Evolutionary conservation across 2,329 filamentous ascomycete species (phyloP), one percentile per base, ranked within the genome.

Genomic region (Apiospora phragmitis): DNA sequence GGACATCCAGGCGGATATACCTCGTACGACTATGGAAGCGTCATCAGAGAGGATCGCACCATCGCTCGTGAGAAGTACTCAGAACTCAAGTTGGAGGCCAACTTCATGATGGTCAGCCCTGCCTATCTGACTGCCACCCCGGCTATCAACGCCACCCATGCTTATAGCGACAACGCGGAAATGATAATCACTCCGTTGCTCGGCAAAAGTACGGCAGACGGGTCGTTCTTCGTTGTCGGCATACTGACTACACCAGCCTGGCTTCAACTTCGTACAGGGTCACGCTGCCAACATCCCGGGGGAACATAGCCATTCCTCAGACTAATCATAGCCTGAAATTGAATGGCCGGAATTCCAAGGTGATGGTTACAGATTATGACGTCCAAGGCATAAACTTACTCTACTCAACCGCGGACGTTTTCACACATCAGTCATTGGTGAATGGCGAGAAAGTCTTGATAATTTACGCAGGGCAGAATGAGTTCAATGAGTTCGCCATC

Each of bases 1-100:
- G 92, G 93, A 0, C 89, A 94, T 73, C 87, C 91, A 4, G 90
- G 89, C 18, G 90, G 87, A 6, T 91, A 91, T 72, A 90, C 89
- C 0, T 87, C 85, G 0, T 88, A 88, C 68, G 88, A 89, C 73
- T 89, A 89, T 51, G 86, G 83, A 7, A 81, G 84, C 16, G 84
- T 85, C 18, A 93, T 96, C 69, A 85, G 86, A 1, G 93, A 96
- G 77, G 90, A 93, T 65, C 87, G 93, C 42, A 87, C 87, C 1
- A 83, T 95, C 6, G 82, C 85, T 21, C 88, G 93, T 1, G 92
- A 94, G 77, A 96, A 96, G 79, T 96, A 94, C 79, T 92, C 90
- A 55, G 93, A 96, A 79, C 83, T 93, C 43, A 96, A 95, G 76
- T 85, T 96, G 1, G 84, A 94, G 71, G 92, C 89, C 45, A 92